phyloP scores from a whole-genome alignment of 208 protist genomes.

The Tetramitus jugosus region DNA sequence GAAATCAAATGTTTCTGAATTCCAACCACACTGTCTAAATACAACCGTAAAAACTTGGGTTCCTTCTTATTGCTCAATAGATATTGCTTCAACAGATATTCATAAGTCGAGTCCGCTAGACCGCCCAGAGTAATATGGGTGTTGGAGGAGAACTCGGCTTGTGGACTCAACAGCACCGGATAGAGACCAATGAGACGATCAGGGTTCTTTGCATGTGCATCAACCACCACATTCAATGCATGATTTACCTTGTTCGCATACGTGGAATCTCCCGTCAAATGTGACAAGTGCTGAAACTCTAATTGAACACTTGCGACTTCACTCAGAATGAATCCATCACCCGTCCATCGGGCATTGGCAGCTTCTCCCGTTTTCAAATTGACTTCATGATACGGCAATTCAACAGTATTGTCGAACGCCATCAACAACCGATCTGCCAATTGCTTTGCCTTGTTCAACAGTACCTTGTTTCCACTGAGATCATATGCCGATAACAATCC shows the following conservation, averaged over 20 bases:
- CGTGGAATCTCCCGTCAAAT: constrained; percentile 39
- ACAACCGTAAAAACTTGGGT: constrained; percentile 18
- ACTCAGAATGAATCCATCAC: constrained; percentile 36
- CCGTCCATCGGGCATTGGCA: constrained; percentile 5
- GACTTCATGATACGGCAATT: constrained; percentile 7
- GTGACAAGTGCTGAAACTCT: constrained; percentile 52
- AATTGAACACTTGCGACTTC: constrained; percentile 57
- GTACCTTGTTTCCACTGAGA: constrained; percentile 38
- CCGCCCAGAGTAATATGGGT: constrained; percentile 42
- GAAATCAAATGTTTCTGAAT: neutral
- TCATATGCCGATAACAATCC: constrained; percentile 60
- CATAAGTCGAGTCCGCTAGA: constrained; percentile 52
- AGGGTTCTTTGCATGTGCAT: neutral
- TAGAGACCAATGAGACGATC: constrained; percentile 26
- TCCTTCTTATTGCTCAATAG: constrained; percentile 30
- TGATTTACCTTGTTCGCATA: constrained; percentile 22
- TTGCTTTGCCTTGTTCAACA: constrained; percentile 44
- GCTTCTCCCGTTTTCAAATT: neutral
- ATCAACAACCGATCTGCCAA: constrained; percentile 45
- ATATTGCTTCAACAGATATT: constrained; percentile 54
- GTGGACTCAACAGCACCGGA: constrained; percentile 26
- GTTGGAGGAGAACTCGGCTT: neutral
- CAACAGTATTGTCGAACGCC: neutral
- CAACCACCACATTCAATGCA: constrained; percentile 25
- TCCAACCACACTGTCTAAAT: constrained; percentile 17